Evolutionary conservation across 108 stramenopile genomes (phyloP), one percentile per base, ranked within the genome.

Genomic region (Heterococcus sp.): DNA sequence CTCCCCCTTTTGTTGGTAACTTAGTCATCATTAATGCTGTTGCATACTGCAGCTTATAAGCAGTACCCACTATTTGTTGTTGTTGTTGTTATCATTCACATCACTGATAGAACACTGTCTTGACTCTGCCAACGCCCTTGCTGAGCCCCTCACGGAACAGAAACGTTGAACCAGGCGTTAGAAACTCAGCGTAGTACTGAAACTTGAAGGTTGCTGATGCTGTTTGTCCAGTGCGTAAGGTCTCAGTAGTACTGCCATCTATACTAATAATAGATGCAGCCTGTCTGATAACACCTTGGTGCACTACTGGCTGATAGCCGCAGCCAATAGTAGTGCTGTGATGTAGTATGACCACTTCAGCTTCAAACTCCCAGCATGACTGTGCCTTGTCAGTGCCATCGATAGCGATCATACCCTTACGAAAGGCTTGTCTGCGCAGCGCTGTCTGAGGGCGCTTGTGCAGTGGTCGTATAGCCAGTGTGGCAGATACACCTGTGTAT

Each of bases 271-370:
- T 58, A 14, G 46, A 8, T 58, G 46, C 46, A 58, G 46, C 46
- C 21, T 58, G 46, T 21, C 46, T 58, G 46, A 89, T 80, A 28
- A 86, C 87, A 3, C 89, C 89, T 38, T 74, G 38, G 85, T 90
- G 90, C 32, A 90, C 85, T 37, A 90, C 86, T 4, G 90, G 90
- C 69, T 89, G 85, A 76, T 90, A 90, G 3, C 90, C 90, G 1
- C 32, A 35, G 29, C 58, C 68, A 32, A 90, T 82, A 2, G 90
- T 90, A 2, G 90, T 90, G 39, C 87, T 83, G 87, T 90, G 90
- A 73, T 90, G 90, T 35, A 90, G 64, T 35, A 90, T 85, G 0
- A 89, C 75, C 46, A 90, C 87, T 34, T 85, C 85, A 26, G 90
- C 90, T 37, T 89, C 84, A 36, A 90, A 90, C 37, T 81, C 79